Percentiles rank a stretch among this genome's conserved stretches.
Evolutionary conservation across 2,329 filamentous ascomycete genomes (phyloP).

Genomic region (Fusarium ramigenum): DNA sequence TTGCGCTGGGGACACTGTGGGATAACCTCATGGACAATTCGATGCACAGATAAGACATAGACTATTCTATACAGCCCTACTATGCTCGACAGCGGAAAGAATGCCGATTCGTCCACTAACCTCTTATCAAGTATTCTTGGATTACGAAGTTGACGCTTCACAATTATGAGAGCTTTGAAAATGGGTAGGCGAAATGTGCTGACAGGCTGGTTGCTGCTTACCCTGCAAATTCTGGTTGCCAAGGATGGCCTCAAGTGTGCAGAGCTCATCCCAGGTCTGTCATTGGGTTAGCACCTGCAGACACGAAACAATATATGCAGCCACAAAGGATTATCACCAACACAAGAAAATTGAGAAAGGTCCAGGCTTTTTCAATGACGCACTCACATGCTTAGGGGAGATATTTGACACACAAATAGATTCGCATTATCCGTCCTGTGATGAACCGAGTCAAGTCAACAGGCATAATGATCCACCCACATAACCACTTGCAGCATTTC

Average conservation of each 20-base stretch:
- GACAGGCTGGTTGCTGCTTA: rapidly evolving
- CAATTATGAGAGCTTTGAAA: neutral
- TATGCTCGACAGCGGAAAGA: too few relatives aligned
- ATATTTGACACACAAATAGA: neutral
- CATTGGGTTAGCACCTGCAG: neutral
- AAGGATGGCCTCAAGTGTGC: rapidly evolving
- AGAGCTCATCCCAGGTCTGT: rapidly evolving
- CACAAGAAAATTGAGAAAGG: rapidly evolving
- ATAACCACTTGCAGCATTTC: too few relatives aligned
- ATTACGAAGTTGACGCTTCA: neutral
- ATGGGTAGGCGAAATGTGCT: neutral
- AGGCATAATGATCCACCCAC: neutral
- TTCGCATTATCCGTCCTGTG: rapidly evolving
- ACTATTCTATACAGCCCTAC: rapidly evolving
- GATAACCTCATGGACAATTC: rapidly evolving
- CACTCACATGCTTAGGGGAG: neutral
- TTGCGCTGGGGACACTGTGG: rapidly evolving
- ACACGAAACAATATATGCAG: neutral
- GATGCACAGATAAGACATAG: rapidly evolving
- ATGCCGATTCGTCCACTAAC: rapidly evolving
- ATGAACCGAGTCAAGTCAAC: neutral
- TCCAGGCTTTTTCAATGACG: too few relatives aligned
- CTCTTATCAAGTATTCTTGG: too few relatives aligned
- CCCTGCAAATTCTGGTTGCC: neutral
- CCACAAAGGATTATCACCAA: neutral